Evolutionary conservation across 176 grass and related monocot genomes (phyloP), one percentile per base, ranked within the genome.

Genomic region (Ampelocalamus luodianensis): DNA sequence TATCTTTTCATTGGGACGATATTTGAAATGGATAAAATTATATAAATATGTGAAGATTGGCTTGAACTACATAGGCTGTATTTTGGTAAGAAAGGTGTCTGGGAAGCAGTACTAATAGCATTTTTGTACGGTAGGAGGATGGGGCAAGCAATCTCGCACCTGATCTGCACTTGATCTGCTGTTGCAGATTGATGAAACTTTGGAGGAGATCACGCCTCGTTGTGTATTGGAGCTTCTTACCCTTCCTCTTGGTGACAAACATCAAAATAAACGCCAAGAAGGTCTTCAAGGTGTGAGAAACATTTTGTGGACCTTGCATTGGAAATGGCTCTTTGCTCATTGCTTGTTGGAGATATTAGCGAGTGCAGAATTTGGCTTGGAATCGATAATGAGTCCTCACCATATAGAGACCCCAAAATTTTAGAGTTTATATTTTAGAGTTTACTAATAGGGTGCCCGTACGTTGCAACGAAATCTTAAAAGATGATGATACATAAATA

Each of bases 61-160:
- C 7, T 79, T 83, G 48, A 59, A 73, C 45, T 56, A 40, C 69
- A 67, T 78, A 37, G 5, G 37, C 0, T 86, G 34, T 78, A 75
- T 78, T 8, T 83, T 86, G 22, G 42, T 45, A 77, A 68, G 29
- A 38, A 40, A 22, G 5, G 68, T 37, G 24, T 67, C 48, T 26
- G 77, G 17, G 80, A 72, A 61, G 50, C 40, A 86, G 7, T 79
- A 54, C 43, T 92, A 73, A 81, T 3, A 65, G 13, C 20, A 42
- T 14, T 67, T 45, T 69, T 79, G 1, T 72, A 37, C 49, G 49
- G 32, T 46, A 98, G 93, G 96, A 95, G 88, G 96, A 98, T 78
- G 96, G 96, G 49, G 93, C 96, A 75, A 96, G 90, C 78, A 96
- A 96, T 68, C 96, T 96, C 20, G 96, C 96, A 74, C 89, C 93